Conservation (phyloP, 345 rosid genomes). For the Hypericum perforatum region DNA sequence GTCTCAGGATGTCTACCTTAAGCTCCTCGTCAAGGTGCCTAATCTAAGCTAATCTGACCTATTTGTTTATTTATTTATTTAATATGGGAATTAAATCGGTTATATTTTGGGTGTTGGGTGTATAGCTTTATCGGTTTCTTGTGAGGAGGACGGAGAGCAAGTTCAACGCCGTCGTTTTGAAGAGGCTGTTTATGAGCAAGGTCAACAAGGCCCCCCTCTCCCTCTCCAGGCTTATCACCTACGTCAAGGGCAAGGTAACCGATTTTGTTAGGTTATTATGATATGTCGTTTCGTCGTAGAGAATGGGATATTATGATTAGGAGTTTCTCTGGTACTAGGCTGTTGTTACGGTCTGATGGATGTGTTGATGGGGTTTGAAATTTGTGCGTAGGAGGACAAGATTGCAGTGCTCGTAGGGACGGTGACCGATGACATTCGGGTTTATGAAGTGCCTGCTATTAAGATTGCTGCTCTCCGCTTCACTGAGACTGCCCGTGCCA, state of each 20-base stretch:
- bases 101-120: not conserved
- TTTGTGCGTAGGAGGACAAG: constrained; percentile 50
- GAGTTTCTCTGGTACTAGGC: not conserved
- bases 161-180: constrained; percentile 85
- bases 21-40: constrained; percentile 69
- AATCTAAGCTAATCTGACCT: not conserved
- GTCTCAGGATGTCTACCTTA: constrained; percentile 90
- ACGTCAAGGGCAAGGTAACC: constrained; percentile 63
- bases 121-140: constrained; percentile 69
- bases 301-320: not conserved
- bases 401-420: constrained; percentile 80
- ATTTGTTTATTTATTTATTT: not conserved
- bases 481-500: constrained; percentile 83
- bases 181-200: constrained; percentile 95
- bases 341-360: not conserved
- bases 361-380: no score
- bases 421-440: constrained; percentile 73
- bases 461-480: constrained; percentile 79
- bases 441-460: constrained; percentile 66
- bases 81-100: not conserved
- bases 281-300: not conserved
- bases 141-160: constrained; percentile 85
- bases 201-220: constrained; percentile 84
- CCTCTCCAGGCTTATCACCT: constrained; percentile 57
- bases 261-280: no score